These are phyloP conservation scores for Aspergillus asperescens DNA, from an alignment of 495 filamentous ascomycete species.

Conservation along the genomic window DNA sequence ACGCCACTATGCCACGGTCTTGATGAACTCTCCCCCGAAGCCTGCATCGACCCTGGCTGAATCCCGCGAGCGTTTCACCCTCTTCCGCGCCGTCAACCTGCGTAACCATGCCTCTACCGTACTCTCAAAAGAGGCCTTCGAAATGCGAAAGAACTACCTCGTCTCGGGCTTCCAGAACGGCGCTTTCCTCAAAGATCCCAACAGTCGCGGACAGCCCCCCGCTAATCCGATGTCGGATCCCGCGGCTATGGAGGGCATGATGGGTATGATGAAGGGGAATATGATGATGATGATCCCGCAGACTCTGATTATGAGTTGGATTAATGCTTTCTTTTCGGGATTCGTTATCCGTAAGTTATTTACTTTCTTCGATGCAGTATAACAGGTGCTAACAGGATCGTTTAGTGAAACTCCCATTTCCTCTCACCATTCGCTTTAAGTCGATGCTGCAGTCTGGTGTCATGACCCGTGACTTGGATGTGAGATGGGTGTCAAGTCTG, in stretches of 20 bases:
- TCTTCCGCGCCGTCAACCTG: conserved; percentile 79
- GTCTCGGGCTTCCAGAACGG: conserved; percentile 76
- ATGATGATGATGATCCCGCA: conserved; percentile 99
- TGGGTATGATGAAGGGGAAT: conserved; percentile 99
- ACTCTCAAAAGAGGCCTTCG: conserved; percentile 65
- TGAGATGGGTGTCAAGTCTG: conserved; percentile 94
- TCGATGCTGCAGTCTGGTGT: conserved; percentile 98
- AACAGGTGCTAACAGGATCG: conserved; percentile 17
- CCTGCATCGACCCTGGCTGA: conserved; percentile 67
- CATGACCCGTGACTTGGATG: conserved; percentile 90
- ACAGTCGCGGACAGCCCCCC: conserved; percentile 75
- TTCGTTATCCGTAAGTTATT: conserved; percentile 80
- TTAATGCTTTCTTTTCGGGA: conserved; percentile 96
- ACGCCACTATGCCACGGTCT: conserved; percentile 87
- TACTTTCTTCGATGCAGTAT: background rate
- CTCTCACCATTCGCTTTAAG: conserved; percentile 96
- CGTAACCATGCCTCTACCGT: conserved; percentile 73
- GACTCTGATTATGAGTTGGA: conserved; percentile 99
- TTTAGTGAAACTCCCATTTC: conserved; percentile 95
- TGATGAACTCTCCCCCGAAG: conserved; percentile 84
- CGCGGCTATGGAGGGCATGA: conserved; percentile 98
- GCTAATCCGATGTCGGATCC: conserved; percentile 96
- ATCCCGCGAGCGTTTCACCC: conserved; percentile 80
- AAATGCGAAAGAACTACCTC: conserved; percentile 70
- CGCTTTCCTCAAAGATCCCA: conserved; percentile 82